A percentile compares a stretch with the other conserved stretches of the same genome.
Conservation (phyloP, 306 rosid species). For the Fragaria iinumae region DNA sequence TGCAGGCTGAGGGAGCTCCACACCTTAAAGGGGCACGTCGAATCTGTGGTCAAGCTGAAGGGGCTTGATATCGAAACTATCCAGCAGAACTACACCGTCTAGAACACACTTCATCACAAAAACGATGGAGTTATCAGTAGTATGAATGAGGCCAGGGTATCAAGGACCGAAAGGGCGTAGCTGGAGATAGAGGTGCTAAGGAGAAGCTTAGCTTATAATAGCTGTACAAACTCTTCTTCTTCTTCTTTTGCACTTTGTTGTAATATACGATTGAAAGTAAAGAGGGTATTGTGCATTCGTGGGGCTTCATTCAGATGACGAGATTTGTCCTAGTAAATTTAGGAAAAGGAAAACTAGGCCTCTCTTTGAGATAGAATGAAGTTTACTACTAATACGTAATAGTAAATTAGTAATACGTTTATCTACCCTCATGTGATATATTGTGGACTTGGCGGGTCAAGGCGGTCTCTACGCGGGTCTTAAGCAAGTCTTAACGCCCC, state of each 20-base stretch:
- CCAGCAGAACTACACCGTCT: slow-evolving; percentile 39
- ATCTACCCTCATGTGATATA: too few relatives aligned
- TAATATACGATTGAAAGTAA: not conserved
- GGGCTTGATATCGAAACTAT: slow-evolving; percentile 66
- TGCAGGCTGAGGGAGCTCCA: slow-evolving; percentile 75
- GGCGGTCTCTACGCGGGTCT: too few relatives aligned
- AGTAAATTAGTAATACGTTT: too few relatives aligned
- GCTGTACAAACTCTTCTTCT: not conserved
- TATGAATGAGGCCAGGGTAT: not conserved
- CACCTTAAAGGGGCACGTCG: slow-evolving; percentile 80
- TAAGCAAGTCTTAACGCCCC: too few relatives aligned
- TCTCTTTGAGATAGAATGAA: not conserved
- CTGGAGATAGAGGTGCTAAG: not conserved
- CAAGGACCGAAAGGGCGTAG: not conserved
- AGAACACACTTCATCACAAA: not conserved
- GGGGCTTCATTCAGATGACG: not conserved
- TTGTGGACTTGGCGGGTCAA: too few relatives aligned
- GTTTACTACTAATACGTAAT: too few relatives aligned
- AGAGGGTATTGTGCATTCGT: not conserved
- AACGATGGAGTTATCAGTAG: not conserved
- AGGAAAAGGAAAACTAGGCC: not conserved
- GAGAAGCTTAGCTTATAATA: slow-evolving; percentile 2
- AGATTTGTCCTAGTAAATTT: not conserved
- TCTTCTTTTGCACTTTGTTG: not conserved
- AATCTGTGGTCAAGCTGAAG: slow-evolving; percentile 74